Base-by-base conservation (phyloP, 208 protist species). In the Angomonas ambiguus region DNA sequence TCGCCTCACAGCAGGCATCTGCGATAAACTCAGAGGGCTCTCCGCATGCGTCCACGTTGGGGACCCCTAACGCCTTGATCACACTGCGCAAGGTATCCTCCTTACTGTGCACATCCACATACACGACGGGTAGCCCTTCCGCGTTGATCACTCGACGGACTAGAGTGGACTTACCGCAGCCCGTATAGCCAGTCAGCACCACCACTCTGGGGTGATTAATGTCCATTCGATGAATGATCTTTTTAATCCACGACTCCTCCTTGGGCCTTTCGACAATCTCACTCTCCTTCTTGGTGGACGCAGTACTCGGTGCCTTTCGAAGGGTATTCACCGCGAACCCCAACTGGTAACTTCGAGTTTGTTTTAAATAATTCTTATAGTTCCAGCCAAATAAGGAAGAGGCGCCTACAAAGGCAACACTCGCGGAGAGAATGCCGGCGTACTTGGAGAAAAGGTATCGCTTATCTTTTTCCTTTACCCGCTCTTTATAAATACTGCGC, bases 381-480 rank as follows among this genome's bases (percentile, higher is more conserved):
- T 95, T 95, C 90, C 90, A 95, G 41, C 83, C 82, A 68, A 95
- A 95, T 25, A 95, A 74, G 30, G 87, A 93, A 71, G 85, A 80
- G 64, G 85, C 90, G 51, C 87, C 87, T 34, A 83, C 53, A 55
- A 92, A 85, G 31, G 90, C 86, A 32, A 95, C 85, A 56, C 77
- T 89, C 33, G 89, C 89, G 59, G 80, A 89, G 38, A 93, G 81
- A 22, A 95, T 85, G 63, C 89, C 87, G 33, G 82, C 85, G 71
- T 95, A 95, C 77, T 93, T 95, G 53, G 81, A 76, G 45, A 91
- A 84, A 41, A 95, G 68, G 70, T 93, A 93, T 4, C 84, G 82
- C 22, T 80, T 65, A 38, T 92, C 86, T 30, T 84, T 88, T 68
- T 95, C 90, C 71, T 93, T 95, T 1, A 92, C 80, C 1, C 86